Base-by-base conservation (phyloP, 2,329 filamentous ascomycete genomes). In the Venturia effusa region DNA sequence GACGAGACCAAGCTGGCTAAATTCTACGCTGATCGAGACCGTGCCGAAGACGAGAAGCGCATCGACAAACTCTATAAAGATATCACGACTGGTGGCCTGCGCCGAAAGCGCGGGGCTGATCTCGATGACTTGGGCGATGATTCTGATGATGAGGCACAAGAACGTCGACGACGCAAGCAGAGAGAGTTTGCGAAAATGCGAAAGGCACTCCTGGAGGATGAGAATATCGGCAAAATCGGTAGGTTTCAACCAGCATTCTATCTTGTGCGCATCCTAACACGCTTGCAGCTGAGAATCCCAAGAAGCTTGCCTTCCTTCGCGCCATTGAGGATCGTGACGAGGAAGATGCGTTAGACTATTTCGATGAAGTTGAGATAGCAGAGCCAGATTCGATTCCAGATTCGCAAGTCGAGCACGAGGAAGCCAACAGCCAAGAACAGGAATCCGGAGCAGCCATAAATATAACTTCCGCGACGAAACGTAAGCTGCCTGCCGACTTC, bases 31-130 rank as follows among this genome's bases (percentile, higher is more conserved):
- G 88, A 95, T 68, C 88, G 89, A 61, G 87, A 93, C 70, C 87
- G 91, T 66, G 85, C 83, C 43, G 84, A 84, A 43, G 91, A 97
- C 70, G 92, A 96, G 74, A 91, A 93, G 69, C 86, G 90, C 68
- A 88, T 97, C 17, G 89, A 92, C 70, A 94, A 94, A 77, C 83
- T 99, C 61, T 91, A 94, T 81, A 92, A 90, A 69, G 93, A 97
- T 72, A 88, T 99, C 70, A 94, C 90, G 4, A 95, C 88, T 15
- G 94, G 94, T 61, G 88, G 86, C 74, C 83, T 99, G 61, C 88
- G 92, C 13, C 88, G 90, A 66, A 93, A 95, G 73, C 87, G 89
- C 55, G 82, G 80, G 24, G 83, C 89, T 72, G 89, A 92, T 69
- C 87, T 92, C 13, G 73, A 75, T 67, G 89, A 93, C 69, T 83